Evolutionary conservation across 139 green algal genomes (phyloP), one percentile per base, ranked within the genome.

Genomic region (Chlamydomonas incerta): DNA sequence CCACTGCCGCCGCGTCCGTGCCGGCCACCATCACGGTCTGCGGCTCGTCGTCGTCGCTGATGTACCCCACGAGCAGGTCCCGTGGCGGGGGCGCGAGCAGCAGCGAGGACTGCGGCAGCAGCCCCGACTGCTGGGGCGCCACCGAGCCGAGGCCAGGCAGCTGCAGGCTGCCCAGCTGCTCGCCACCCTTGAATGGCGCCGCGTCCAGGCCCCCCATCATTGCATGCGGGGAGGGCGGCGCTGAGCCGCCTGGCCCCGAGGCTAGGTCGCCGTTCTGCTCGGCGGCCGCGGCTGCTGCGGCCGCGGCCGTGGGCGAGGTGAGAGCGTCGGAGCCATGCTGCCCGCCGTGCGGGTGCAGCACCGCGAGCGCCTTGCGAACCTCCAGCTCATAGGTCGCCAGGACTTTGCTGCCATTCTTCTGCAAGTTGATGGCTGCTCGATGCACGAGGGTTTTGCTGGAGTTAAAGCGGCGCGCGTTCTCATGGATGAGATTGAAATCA

Each of bases 381-480:
- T 89, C 86, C 41, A 94, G 81, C 81, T 94, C 91, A 33, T 88
- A 31, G 0, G 57, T 47, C 52, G 88, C 86, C 37, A 94, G 70
- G 10, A 93, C 52, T 68, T 93, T 92, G 33, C 67, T 83, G 13
- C 80, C 76, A 50, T 85, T 80, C 31, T 91, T 86, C 68, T 88
- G 83, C 60, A 95, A 74, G 41, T 83, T 85, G 26, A 81, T 41
- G 14, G 93, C 93, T 24, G 90, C 83, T 69, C 91, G 91, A 71
- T 94, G 87, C 8, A 94, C 79, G 15, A 76, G 66, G 31, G 87
- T 91, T n/a, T 89, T 90, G 41, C 67, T 74, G 6, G 76, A 87
- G 86, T 95, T 95, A 86, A 91, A 94, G 0, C 66, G 74, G 33
- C 67, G 63, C 55, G 83, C 72, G 37, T 82, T 80, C 47, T 80